Percentiles rank a stretch among this genome's conserved stretches.
These are phyloP conservation scores for Pythium sukuiense DNA, from an alignment of 352 stramenopile species.

Conservation along the genomic window DNA sequence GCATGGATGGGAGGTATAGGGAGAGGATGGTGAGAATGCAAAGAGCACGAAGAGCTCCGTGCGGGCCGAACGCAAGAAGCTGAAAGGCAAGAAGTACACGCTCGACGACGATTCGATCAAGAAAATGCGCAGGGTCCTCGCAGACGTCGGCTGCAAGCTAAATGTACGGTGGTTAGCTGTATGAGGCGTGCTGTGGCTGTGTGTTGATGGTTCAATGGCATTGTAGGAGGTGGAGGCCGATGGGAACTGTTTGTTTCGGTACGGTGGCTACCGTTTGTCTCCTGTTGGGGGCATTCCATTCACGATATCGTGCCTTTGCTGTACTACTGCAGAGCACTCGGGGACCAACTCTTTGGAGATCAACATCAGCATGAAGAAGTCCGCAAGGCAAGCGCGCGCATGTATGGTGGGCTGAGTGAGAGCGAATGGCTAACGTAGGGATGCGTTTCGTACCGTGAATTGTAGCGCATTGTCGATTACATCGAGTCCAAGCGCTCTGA, in stretches of 20 bases:
- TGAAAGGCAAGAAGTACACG: conserved; percentile 30
- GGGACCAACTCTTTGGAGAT: conserved; percentile 75
- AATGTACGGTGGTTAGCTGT: conserved; percentile 25
- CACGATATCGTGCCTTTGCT: neutral
- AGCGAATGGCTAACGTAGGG: neutral
- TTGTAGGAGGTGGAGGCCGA: conserved; percentile 73
- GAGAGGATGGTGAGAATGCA: conserved; percentile 16
- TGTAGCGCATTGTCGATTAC: conserved; percentile 68
- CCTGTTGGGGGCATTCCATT: neutral
- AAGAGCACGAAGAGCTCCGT: conserved; percentile 16
- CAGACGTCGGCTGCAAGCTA: conserved; percentile 66
- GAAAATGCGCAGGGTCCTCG: conserved; percentile 57
- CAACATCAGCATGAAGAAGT: conserved; percentile 65
- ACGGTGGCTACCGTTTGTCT: neutral
- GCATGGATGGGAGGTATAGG: neutral
- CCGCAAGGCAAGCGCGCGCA: conserved; percentile 41
- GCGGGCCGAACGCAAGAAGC: conserved; percentile 37
- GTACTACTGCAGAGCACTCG: conserved; percentile 41
- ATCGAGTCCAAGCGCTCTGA: conserved; percentile 69
- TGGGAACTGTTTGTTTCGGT: conserved; percentile 86
- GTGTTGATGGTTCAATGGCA: neutral
- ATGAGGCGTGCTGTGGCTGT: too few species aligned
- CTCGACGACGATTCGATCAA: conserved; percentile 48
- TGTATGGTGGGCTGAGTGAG: neutral
- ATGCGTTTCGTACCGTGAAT: neutral